Base-by-base conservation (phyloP, 352 stramenopile genomes). In the Phytophthora melonis region DNA sequence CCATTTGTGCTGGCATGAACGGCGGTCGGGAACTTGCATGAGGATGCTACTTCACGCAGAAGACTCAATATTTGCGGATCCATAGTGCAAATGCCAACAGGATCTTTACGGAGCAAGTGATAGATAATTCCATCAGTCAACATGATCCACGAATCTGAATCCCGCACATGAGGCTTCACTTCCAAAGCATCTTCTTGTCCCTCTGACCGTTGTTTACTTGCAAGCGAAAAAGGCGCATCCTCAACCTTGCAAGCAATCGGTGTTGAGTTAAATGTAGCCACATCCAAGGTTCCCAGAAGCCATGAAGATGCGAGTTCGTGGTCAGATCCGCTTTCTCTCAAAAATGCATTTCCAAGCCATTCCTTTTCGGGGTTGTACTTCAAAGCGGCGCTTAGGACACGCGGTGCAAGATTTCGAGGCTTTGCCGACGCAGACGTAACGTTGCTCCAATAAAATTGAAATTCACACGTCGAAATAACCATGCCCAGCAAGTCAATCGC, bases 101-200 rank as follows among this genome's bases (percentile, higher is more conserved):
- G 78, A 30, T 86, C 64, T 19, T 70, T 59, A 10, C 79, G 77
- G 18, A 92, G 70, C 5, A 94, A 3, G 55, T 89, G 84, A 60
- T 70, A 84, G 21, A 91, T 77, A 45, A 94, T 82, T 11, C 72
- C 82, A 76, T 96, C 89, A 0, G 87, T 92, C 13, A 96, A 63
- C 65, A 84, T 77, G 5, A 91, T 32, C 89, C 89, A 95, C 52
- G 87, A 94, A 56, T 86, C 84, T 18, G 85, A 86, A 63, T 93
- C 83, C 36, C 70, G 67, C 36, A 78, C 39, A 53, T 34, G 18
- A 34, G 45, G 3, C 7, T 25, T 25, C 9, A 23, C 43, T 8
- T 43, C 62, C 10, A 34, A 34, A 34, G 5, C 30, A 34, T 34
- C 30, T 34, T 34, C 30, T 34, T 34, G 30, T 34, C 30, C 13